These are phyloP conservation scores for Sclerotiophoma versabilis DNA, from an alignment of 2,329 filamentous ascomycete species.

Conservation along the genomic window DNA sequence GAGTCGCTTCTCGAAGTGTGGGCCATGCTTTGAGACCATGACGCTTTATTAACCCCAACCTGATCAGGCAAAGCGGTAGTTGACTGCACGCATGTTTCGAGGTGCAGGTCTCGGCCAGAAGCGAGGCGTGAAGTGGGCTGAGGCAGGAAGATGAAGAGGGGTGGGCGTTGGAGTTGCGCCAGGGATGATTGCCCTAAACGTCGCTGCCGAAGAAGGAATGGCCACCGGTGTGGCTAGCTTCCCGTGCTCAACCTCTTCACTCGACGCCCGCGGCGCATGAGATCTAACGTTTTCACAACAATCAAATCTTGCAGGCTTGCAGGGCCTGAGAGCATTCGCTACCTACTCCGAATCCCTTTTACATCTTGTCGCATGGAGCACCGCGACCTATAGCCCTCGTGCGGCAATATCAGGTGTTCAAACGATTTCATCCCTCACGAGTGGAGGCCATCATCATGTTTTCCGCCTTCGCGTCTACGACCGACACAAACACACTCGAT, in stretches of 20 bases:
- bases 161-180: constrained; percentile 14
- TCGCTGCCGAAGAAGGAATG: constrained; percentile 30
- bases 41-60: constrained; percentile 13
- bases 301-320: constrained; percentile 37
- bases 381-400: constrained; percentile 29
- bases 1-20: constrained; percentile 18
- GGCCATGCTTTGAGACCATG: constrained; percentile 14
- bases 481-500: constrained; percentile 44
- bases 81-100: background rate
- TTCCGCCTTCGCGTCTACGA: constrained; percentile 42
- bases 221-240: constrained; percentile 21
- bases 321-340: constrained; percentile 21
- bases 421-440: constrained; percentile 30
- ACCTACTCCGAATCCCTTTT: constrained; percentile 16
- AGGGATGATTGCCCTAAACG: constrained; percentile 26
- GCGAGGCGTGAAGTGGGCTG: constrained; percentile 16
- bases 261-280: constrained; percentile 25
- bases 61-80: constrained; percentile 1
- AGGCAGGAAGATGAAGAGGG: constrained; percentile 1
- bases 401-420: constrained; percentile 38
- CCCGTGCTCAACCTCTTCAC: constrained; percentile 38
- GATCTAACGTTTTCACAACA: constrained; percentile 40
- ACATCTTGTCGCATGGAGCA: constrained; percentile 32
- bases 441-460: constrained; percentile 38
- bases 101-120: constrained; percentile 2